These are phyloP conservation scores for Volvariella surrecta DNA, from an alignment of 1,284 basidiomycete species.

Conservation along the genomic window DNA sequence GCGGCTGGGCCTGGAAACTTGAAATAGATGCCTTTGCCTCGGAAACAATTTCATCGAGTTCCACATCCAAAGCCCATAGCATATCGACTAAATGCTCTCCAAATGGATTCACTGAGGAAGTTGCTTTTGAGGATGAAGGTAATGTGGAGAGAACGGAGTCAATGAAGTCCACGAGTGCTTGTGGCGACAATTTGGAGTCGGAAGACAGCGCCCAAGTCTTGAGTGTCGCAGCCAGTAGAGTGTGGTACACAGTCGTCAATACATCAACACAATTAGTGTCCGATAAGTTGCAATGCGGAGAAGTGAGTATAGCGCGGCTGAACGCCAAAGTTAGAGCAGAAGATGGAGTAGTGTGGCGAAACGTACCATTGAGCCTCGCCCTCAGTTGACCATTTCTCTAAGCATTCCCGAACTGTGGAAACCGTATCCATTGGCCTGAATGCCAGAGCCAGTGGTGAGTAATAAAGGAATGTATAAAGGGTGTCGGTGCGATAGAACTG, in stretches of 20 bases:
- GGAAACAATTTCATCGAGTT: slow-evolving; percentile 58
- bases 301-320: slow-evolving; percentile 51
- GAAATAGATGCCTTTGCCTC: slow-evolving; percentile 42
- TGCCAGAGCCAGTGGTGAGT: not conserved
- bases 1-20: slow-evolving; percentile 23
- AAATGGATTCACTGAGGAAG: slow-evolving; percentile 34
- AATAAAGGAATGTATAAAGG: not conserved
- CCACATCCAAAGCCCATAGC: slow-evolving; percentile 70
- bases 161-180: slow-evolving; percentile 51
- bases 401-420: slow-evolving; percentile 32
- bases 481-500: too few species aligned
- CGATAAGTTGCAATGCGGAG: slow-evolving; percentile 46
- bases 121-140: slow-evolving; percentile 68
- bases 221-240: slow-evolving; percentile 51
- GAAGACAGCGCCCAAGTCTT: slow-evolving; percentile 42
- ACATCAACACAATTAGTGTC: slow-evolving; percentile 43
- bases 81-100: slow-evolving; percentile 69
- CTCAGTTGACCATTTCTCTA: slow-evolving; percentile 44
- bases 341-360: slow-evolving; percentile 8
- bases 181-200: slow-evolving; percentile 28
- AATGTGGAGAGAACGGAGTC: slow-evolving; percentile 49
- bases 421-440: slow-evolving; percentile 42
- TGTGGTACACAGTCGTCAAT: slow-evolving; percentile 57
- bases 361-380: slow-evolving; percentile 57
- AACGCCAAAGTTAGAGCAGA: slow-evolving; percentile 10